Evolutionary conservation across 768 basidiomycete genomes (phyloP).

Genomic region (Hemileccinum rubropunctum): DNA sequence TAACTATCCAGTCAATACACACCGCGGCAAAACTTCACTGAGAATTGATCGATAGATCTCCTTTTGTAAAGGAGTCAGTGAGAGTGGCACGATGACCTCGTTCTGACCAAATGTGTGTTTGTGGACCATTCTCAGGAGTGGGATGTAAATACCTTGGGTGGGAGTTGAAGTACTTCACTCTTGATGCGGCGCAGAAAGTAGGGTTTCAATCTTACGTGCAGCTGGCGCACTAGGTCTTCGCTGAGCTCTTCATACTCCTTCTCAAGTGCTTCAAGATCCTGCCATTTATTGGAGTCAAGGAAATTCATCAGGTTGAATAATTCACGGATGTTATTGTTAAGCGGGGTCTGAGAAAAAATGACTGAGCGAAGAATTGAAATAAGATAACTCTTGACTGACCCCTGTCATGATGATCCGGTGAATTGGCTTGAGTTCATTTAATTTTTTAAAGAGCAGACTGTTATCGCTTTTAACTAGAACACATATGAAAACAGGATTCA

Average conservation of each 20-base stretch:
- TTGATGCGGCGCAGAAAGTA: constrained; percentile 95
- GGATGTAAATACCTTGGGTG: constrained; percentile 65
- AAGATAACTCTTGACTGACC: constrained; percentile 37
- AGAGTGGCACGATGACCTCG: constrained; percentile 88
- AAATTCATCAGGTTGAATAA: constrained; percentile 98
- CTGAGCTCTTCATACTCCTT: constrained; percentile 73
- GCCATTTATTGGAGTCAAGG: constrained; percentile 76
- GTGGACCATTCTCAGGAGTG: not conserved
- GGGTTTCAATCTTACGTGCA: constrained; percentile 77
- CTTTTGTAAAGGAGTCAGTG: constrained; percentile 82
- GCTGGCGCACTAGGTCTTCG: constrained; percentile 74
- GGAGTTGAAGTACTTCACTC: constrained; percentile 88
- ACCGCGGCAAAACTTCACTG: constrained; percentile 41
- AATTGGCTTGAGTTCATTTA: constrained; percentile 72
- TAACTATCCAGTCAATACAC: constrained; percentile 15
- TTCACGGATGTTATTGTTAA: constrained; percentile 97
- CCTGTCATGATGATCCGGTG: constrained; percentile 92
- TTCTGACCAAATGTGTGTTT: constrained; percentile 47
- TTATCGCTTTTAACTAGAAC: constrained; percentile 71
- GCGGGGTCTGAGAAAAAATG: constrained; percentile 59
- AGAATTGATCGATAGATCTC: constrained; percentile 86
- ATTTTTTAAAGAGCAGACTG: constrained; percentile 75
- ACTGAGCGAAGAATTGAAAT: not conserved
- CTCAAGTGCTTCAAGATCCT: constrained; percentile 69
- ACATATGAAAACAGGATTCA: constrained; percentile 5